These are phyloP conservation scores for Liriodendron chinense DNA, from an alignment of 164 flowering plant species.

Conservation along the genomic window DNA sequence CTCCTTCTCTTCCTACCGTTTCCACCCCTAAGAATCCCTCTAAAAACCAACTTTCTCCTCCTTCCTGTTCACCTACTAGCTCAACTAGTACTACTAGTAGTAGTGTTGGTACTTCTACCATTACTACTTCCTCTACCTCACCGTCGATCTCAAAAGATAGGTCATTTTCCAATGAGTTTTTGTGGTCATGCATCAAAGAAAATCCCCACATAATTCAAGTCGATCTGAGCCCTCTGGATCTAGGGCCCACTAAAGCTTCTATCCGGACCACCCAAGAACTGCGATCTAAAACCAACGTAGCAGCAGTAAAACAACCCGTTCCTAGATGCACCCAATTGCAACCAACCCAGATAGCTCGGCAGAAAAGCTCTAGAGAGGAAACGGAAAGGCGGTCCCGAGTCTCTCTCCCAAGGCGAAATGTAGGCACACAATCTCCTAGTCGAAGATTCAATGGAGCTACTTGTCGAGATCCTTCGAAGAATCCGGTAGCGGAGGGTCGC, in stretches of 20 bases:
- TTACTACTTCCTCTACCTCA: slow-evolving; percentile 25
- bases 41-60: slow-evolving; percentile 15
- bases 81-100: slow-evolving; percentile 10
- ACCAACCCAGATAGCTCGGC: slow-evolving; percentile 39
- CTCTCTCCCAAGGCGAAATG: slow-evolving; percentile 14
- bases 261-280: not conserved
- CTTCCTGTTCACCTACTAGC: slow-evolving; percentile 21
- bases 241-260: not conserved
- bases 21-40: slow-evolving; percentile 15
- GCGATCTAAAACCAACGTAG: not conserved
- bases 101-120: slow-evolving; percentile 15
- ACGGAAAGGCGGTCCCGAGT: not conserved
- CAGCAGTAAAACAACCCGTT: slow-evolving; percentile 5
- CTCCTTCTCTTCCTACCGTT: slow-evolving; percentile 13
- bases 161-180: slow-evolving; percentile 63
- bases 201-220: slow-evolving; percentile 50
- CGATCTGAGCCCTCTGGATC: slow-evolving; percentile 13
- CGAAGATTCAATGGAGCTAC: slow-evolving; percentile 25
- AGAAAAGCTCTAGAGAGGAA: slow-evolving; percentile 46
- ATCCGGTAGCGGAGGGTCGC: slow-evolving; percentile 5
- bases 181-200: slow-evolving; percentile 51
- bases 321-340: slow-evolving; percentile 6
- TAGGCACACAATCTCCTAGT: slow-evolving; percentile 47
- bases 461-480: slow-evolving; percentile 8
- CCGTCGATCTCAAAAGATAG: slow-evolving; percentile 25